A percentile compares a stretch with the other conserved stretches of the same genome.
phyloP scores from a whole-genome alignment of 306 rosid genomes.

The Betula pendula region DNA sequence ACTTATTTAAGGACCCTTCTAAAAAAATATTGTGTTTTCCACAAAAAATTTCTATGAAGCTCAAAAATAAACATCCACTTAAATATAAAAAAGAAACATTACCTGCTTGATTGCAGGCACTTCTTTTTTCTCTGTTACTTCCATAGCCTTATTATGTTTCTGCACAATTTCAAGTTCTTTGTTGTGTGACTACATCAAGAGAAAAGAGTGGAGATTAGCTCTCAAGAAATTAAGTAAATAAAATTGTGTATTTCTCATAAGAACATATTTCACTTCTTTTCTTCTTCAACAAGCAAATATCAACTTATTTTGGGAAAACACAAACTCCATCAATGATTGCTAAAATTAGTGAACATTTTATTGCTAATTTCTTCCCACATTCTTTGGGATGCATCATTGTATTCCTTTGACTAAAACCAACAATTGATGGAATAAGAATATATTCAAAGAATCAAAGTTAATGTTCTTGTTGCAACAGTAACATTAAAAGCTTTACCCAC shows the following conservation, averaged over 20 bases:
- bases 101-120: conserved; percentile 26
- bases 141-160: conserved; percentile 24
- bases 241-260: background rate
- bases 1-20: too few relatives aligned
- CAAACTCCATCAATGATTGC: background rate
- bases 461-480: background rate
- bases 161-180: conserved; percentile 11
- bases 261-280: background rate
- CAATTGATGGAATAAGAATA: background rate
- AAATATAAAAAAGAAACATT: conserved; percentile 23
- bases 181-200: conserved; percentile 29
- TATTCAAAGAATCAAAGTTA: background rate
- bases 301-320: background rate
- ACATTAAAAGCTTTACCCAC: conserved; percentile 27
- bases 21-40: too few relatives aligned
- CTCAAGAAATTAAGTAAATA: background rate
- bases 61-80: too few relatives aligned
- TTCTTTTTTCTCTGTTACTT: conserved; percentile 33
- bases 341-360: background rate
- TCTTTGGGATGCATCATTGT: background rate
- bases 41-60: too few relatives aligned
- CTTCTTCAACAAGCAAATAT: conserved; percentile 10
- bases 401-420: background rate
- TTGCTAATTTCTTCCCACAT: background rate
- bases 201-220: background rate